Conservation (phyloP, 257 asterid species). For the Echium plantagineum region DNA sequence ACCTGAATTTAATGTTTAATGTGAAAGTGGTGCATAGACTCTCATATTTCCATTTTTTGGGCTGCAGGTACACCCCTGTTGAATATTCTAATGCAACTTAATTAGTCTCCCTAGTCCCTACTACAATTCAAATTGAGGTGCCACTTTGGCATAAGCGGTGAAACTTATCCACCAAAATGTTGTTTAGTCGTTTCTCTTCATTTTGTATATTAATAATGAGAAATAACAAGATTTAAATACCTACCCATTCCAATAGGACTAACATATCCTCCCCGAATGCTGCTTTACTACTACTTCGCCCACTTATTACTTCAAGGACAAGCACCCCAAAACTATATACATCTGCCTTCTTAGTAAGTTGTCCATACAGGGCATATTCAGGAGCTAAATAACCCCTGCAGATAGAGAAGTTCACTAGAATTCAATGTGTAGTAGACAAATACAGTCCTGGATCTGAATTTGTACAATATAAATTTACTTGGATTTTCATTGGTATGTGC, state of each 20-base stretch:
- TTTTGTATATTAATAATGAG: background rate
- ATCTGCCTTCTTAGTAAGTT: constrained; percentile 72
- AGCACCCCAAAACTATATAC: constrained; percentile 80
- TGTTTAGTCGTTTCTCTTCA: background rate
- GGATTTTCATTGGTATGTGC: background rate
- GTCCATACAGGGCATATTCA: constrained; percentile 60
- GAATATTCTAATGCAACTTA: no score
- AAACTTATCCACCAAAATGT: no score
- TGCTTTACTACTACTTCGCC: constrained; percentile 56
- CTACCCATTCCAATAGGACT: constrained; percentile 71
- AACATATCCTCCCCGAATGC: constrained; percentile 50
- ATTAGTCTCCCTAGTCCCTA: no score
- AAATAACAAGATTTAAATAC: constrained; percentile 4
- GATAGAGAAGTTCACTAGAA: background rate
- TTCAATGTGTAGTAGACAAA: background rate
- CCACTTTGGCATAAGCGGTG: no score
- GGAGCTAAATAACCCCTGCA: constrained; percentile 82
- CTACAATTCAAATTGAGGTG: no score
- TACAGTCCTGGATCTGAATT: background rate
- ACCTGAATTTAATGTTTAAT: no score
- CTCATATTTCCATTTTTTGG: no score
- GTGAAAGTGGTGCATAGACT: no score
- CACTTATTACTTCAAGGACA: constrained; percentile 64
- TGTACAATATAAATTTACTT: background rate
- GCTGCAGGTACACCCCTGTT: no score